Base-by-base conservation (phyloP, 805 yeast species). In the Candida montana region DNA sequence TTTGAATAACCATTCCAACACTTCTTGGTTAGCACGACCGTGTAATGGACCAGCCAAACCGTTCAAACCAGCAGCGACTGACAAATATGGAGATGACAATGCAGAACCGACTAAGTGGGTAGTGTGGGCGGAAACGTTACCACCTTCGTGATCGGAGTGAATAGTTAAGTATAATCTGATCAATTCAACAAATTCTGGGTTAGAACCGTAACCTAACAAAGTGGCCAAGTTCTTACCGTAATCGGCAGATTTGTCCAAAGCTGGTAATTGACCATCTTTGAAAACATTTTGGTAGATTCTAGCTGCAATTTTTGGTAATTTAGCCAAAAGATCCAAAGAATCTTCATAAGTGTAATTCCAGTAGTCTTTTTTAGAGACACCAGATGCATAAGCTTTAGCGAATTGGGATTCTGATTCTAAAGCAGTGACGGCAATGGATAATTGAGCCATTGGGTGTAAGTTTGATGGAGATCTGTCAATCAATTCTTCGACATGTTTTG, bases 121-220 rank as follows among this genome's bases (percentile, higher is more conserved):
- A 51, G 93, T 79, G 69, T 83, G 93, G 37, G 93, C 93, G 48
- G 88, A 80, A 47, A 83, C 93, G 61, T 83, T 83, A 65, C 93
- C 93, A 69, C 93, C 95, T 72, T 84, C 95, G 70, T 84, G 95
- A 63, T 84, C 95, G 42, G 88, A 77, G 72, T 84, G 95, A 61
- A 84, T 79, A 47, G 91, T 79, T 59, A 83, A 65, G 74, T 84
- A 84, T 53, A 85, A 71, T 69, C 95, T 79, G 79, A 84, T 77
- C 56, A 85, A 74, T 64, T 84, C 90, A 45, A 79, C 75, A 61
- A 84, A 84, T 61, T 82, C 88, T 52, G 71, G 70, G 67, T 79
- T 77, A 45, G 66, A 65, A 52, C 81, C 79, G 62, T 62, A 72
- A 54, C 79, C 76, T 45, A 80, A 65, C 43, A 77, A 64, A 54